Conservation (phyloP, 2,329 filamentous ascomycete species). For the Colletotrichum tanaceti region DNA sequence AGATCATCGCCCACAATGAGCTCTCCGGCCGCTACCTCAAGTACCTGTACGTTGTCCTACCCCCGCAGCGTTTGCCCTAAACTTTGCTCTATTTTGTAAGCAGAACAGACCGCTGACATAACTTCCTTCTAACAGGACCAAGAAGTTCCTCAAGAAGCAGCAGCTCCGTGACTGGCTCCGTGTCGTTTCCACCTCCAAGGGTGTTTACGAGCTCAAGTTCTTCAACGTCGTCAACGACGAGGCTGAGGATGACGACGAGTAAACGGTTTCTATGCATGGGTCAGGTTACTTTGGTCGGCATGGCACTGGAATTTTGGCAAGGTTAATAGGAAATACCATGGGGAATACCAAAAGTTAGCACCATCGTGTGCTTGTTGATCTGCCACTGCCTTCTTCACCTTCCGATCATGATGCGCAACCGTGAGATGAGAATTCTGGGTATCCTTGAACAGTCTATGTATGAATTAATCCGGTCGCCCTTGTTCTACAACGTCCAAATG, state of each 20-base stretch:
- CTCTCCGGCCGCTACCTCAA: constrained; percentile 99
- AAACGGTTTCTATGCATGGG: constrained; percentile 55
- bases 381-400: constrained; percentile 19
- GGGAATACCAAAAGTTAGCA: constrained; percentile 41
- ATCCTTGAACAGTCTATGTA: constrained; percentile 30
- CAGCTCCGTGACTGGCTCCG: constrained; percentile 99
- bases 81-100: background rate
- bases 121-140: constrained; percentile 73
- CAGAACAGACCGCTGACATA: constrained; percentile 16
- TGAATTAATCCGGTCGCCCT: background rate
- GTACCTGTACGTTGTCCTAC: constrained; percentile 85
- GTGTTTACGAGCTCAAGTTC: constrained; percentile 99
- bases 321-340: constrained; percentile 33
- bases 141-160: constrained; percentile 99
- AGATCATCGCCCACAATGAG: constrained; percentile 96
- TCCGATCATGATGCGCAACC: background rate
- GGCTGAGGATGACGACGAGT: constrained; percentile 98
- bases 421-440: constrained; percentile 33
- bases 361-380: constrained; percentile 42
- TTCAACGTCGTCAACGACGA: constrained; percentile 99
- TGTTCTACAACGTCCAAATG: background rate
- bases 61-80: background rate
- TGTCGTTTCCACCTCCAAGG: constrained; percentile 96
- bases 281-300: constrained; percentile 40
- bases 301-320: constrained; percentile 37